Evolutionary conservation across 139 green algal genomes (phyloP).

Genomic region (Picochlorum costavermella): DNA sequence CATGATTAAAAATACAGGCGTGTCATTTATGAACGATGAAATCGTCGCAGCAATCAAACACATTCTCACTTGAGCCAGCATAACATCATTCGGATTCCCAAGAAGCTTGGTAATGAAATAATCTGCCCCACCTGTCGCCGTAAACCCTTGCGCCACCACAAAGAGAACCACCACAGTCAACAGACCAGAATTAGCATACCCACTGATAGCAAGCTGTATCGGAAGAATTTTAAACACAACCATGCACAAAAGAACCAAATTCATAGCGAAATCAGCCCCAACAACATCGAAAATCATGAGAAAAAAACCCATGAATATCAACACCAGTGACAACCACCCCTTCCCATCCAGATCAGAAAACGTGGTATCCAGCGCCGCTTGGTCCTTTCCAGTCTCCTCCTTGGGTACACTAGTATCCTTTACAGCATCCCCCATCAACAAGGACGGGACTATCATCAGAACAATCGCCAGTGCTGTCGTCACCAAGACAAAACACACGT

Average conservation of each 20-base stretch:
- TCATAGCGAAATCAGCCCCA: constrained; percentile 30
- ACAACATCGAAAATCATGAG: constrained; percentile 26
- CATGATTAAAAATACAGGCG: constrained; percentile 52
- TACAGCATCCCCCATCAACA: background rate
- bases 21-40: constrained; percentile 56
- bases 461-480: background rate
- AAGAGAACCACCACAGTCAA: constrained; percentile 46
- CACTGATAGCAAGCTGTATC: constrained; percentile 19
- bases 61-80: constrained; percentile 29
- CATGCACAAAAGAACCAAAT: constrained; percentile 16
- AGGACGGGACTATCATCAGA: constrained; percentile 1
- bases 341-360: constrained; percentile 3
- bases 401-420: too few relatives aligned
- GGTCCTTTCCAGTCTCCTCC: too few relatives aligned
- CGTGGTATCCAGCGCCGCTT: constrained; percentile 4
- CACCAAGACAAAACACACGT: background rate
- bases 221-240: constrained; percentile 26
- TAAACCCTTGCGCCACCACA: constrained; percentile 41
- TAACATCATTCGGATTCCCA: constrained; percentile 10
- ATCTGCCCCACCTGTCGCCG: constrained; percentile 30
- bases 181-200: constrained; percentile 38
- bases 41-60: constrained; percentile 28
- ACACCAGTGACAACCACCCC: constrained; percentile 22
- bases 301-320: constrained; percentile 17
- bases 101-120: constrained; percentile 29